Conservation (phyloP, 2,329 filamentous ascomycete species). For the Sporothrix luriei region DNA sequence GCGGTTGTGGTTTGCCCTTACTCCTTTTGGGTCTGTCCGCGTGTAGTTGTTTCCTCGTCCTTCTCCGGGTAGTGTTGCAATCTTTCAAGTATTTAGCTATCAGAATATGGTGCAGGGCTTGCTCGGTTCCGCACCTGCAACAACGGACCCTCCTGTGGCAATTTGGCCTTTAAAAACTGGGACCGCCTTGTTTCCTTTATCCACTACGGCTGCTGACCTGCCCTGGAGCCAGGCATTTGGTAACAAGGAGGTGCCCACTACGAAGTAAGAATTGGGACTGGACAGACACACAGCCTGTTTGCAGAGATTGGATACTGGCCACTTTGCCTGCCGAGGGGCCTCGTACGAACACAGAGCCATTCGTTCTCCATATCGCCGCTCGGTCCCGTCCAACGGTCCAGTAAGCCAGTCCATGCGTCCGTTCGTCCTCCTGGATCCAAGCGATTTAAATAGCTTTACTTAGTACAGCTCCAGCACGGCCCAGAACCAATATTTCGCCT, state of each 20-base stretch:
- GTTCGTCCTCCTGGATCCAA: background rate
- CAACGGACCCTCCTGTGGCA: constrained; percentile 1
- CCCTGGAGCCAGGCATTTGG: constrained; percentile 23
- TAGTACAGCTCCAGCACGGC: background rate
- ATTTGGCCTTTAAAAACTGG: constrained; percentile 15
- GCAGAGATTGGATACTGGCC: constrained; percentile 4
- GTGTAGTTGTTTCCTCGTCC: background rate
- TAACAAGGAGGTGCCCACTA: background rate
- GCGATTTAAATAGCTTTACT: too few species aligned
- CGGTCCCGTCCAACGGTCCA: constrained; percentile 12
- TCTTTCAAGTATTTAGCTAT: constrained; percentile 18
- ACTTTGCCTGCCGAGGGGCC: background rate
- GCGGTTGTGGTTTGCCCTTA: background rate
- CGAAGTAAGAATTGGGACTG: constrained; percentile 20
- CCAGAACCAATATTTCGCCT: background rate
- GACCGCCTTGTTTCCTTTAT: background rate
- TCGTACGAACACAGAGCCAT: too few species aligned
- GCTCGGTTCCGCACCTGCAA: background rate
- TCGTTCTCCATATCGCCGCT: background rate
- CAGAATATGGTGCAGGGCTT: background rate
- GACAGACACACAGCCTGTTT: constrained; percentile 19
- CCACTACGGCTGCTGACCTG: constrained; percentile 16
- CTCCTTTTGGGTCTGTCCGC: constrained; percentile 9
- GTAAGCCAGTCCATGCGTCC: background rate
- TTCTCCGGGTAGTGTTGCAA: background rate